Percentiles rank a stretch among this genome's conserved stretches.
Conservation (phyloP, 2,329 filamentous ascomycete species). For the Zasmidium cellare region DNA sequence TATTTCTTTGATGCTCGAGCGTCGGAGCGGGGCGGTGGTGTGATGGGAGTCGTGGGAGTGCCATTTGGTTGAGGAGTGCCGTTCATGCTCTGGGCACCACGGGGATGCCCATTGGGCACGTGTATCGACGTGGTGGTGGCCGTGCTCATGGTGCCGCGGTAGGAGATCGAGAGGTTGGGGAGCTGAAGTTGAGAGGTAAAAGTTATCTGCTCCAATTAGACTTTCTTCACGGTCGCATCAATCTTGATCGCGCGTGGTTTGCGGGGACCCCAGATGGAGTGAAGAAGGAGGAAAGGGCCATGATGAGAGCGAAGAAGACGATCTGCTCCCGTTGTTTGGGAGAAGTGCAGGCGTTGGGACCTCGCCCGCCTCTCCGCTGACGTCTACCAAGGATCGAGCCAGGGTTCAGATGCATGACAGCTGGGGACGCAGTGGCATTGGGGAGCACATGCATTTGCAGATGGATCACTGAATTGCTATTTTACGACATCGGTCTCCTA, state of each 20-base stretch:
- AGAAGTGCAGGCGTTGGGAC: not conserved
- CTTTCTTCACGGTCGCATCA: not conserved
- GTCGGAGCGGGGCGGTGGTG: not conserved
- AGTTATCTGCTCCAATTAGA: not conserved
- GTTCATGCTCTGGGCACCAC: not conserved
- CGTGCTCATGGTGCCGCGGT: not conserved
- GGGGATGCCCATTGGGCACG: constrained; percentile 1
- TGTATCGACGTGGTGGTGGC: constrained; percentile 9
- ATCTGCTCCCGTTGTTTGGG: not conserved
- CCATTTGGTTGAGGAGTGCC: not conserved
- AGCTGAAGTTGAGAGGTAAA: not conserved
- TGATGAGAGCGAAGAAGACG: not conserved
- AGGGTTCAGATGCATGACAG: not conserved
- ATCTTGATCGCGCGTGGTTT: not conserved
- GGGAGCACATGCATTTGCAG: not conserved
- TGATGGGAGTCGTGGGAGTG: not conserved
- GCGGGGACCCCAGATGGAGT: not conserved
- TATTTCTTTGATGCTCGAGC: constrained; percentile 62
- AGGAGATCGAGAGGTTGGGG: not conserved
- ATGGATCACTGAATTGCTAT: not conserved
- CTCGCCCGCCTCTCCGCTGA: not conserved
- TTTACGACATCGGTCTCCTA: not conserved
- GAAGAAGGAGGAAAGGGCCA: not conserved
- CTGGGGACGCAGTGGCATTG: not conserved
- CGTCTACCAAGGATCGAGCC: not conserved